Conservation (phyloP, 2,329 filamentous ascomycete genomes). For the Nakataea oryzae region DNA sequence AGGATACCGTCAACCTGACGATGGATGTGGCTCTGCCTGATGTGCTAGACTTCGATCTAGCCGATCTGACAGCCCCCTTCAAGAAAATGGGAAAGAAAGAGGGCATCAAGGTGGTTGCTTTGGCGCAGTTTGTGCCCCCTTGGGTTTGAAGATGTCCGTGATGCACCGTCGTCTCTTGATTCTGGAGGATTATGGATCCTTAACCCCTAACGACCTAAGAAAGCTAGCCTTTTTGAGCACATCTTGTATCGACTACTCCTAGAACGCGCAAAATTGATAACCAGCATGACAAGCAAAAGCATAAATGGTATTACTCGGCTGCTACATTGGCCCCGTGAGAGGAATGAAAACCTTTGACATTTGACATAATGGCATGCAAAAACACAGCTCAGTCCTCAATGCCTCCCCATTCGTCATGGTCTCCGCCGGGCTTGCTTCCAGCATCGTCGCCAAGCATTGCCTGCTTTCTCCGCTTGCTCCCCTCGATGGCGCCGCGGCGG, state of each 20-base stretch:
- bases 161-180: neutral
- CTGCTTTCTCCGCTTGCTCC: constrained; percentile 45
- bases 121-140: neutral
- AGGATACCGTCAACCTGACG: neutral
- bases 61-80: neutral
- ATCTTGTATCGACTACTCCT: neutral
- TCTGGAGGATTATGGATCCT: neutral
- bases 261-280: neutral
- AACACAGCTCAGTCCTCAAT: constrained; percentile 11
- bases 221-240: too few relatives aligned
- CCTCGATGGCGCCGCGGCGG: constrained; percentile 48
- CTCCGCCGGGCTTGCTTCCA: constrained; percentile 1
- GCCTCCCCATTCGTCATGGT: constrained; percentile 17
- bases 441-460: constrained; percentile 13
- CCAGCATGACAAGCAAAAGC: neutral
- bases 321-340: too few relatives aligned
- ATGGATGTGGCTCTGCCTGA: neutral
- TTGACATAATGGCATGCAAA: neutral
- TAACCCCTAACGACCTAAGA: neutral
- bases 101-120: neutral
- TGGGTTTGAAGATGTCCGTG: neutral
- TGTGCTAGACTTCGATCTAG: neutral
- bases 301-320: neutral
- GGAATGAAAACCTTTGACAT: too few relatives aligned
- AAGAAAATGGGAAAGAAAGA: neutral